Base-by-base conservation (phyloP, 495 filamentous ascomycete species). In the Pseudevernia furfuracea region DNA sequence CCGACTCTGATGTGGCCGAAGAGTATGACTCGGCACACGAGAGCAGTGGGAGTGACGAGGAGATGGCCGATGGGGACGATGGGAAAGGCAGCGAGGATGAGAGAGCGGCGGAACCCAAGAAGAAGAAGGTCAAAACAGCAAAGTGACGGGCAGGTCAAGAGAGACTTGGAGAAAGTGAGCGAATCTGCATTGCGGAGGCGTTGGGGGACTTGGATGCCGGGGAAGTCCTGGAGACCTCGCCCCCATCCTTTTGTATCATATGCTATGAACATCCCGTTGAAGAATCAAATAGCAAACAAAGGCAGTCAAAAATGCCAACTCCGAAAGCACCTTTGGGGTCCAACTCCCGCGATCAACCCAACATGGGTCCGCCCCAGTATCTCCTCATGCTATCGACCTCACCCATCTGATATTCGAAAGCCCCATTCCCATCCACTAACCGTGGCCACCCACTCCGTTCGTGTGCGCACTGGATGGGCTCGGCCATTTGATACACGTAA, bases 1-100 rank as follows among this genome's bases (percentile, higher is more conserved):
- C 86, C 2, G 95, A 99, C 66, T 92, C 88, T 25, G 95, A 99
- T 66, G 91, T 96, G 0, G 95, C 92, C 2, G 95, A 99, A 76
- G 95, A 99, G 74, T 99, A 85, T 67, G 95, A 99, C 76, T 89
- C 86, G 53, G 86, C 82, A 37, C 93, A 96, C 70, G 88, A 94
- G 75, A 96, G 90, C 71, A 89, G 86, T 61, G 91, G 82, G 59
- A 88, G 84, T 43, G 83, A 72, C 7, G 85, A 85, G 66, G 86
- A 86, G 83, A 82, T 74, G 17, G 85, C 84, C 73, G 85, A 77
- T 4, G 82, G 75, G 55, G 84, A 75, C 3, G 52, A 73, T 66
- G 23, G 73, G 71, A 39, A 71, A 68, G 67, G 58, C 39, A 55
- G 44, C 30, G 65, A 66, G 23, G 69, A 68, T 36, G 72, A 73